Conservation (phyloP, 345 rosid species). For the Arabidopsis suecica region DNA sequence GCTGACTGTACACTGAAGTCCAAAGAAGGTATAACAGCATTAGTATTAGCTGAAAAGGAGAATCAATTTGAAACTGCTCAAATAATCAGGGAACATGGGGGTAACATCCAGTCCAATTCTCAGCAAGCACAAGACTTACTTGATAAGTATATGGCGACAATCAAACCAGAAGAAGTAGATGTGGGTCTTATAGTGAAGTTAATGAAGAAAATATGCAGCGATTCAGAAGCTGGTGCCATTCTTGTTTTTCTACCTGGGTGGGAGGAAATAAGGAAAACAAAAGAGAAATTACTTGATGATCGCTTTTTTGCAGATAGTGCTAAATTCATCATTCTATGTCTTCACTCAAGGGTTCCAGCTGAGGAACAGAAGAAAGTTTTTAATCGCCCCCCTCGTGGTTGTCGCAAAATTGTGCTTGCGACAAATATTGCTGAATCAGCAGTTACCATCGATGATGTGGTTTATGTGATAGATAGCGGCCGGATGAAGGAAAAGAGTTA, state of each 20-base stretch:
- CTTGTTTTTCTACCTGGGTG: conserved; percentile 98
- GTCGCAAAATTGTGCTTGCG: conserved; percentile 88
- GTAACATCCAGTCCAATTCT: conserved; percentile 45
- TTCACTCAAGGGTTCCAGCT: conserved; percentile 91
- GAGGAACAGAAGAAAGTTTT: conserved; percentile 84
- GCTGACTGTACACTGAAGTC: conserved; percentile 66
- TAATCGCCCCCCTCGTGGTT: conserved; percentile 63
- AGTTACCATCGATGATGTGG: conserved; percentile 93
- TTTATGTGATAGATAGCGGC: conserved; percentile 95
- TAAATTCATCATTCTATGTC: conserved; percentile 68
- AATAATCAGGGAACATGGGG: conserved; percentile 56
- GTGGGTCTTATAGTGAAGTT: conserved; percentile 70
- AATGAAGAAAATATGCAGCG: conserved; percentile 69
- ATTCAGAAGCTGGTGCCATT: conserved; percentile 78
- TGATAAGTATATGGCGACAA: conserved; percentile 66
- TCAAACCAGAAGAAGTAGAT: conserved; percentile 69
- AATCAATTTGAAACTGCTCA: conserved; percentile 73
- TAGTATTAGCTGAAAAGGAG: conserved; percentile 70
- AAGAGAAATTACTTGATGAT: conserved; percentile 59
- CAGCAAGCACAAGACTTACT: conserved; percentile 56
- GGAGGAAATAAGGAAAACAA: conserved; percentile 83
- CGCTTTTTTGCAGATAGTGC: conserved; percentile 59
- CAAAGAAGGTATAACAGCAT: conserved; percentile 69
- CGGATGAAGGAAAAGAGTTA: conserved; percentile 97
- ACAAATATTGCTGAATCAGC: conserved; percentile 98